Evolutionary conservation across 2,329 filamentous ascomycete genomes (phyloP), one percentile per base, ranked within the genome.

Genomic region (Exutisphaerella laricina): DNA sequence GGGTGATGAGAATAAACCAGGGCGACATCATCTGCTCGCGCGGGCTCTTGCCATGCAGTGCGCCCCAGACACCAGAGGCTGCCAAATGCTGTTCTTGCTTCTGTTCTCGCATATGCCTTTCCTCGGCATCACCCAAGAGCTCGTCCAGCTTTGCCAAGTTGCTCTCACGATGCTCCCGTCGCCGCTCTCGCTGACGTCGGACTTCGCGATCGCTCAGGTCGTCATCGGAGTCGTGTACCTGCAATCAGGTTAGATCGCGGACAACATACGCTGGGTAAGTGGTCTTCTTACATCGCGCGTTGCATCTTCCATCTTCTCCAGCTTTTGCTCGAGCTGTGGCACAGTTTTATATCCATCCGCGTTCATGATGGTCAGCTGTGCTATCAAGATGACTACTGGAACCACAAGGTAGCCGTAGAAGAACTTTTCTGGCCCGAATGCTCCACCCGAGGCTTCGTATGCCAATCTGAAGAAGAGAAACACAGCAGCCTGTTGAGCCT

Each of bases 1-100:
- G 66, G 3, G 85, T 85, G 56, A 94, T 85, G 23, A 94, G 73
- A 25, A 88, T 71, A 62, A 92, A 94, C 88, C 88, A 94, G 0
- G 83, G 83, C 2, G 83, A 85, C 8, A 70, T 65, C 54, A 94
- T 84, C 66, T 96, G 88, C 57, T 85, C 68, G 20, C 72, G 59
- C 0, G 85, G 84, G 0, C 82, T 77, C 52, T 74, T 72, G 41
- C 80, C 80, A 61, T 95, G 89, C 66, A 95, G 77, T 14, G 83
- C 82, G 18, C 89, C 89, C 87, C 87, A 94, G 18, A 95, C 84
- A 5, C 86, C 87, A 17, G 80, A 84, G 10, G 75, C 40, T 10
- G 34, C 41, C 7, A 49, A 43, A 3, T 41, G 44, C 32, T 53
- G 41, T 21, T 47, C 50, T 18, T 49, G 41, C 41, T 45, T 45